Percentiles rank a stretch among this genome's conserved stretches.
phyloP scores from a whole-genome alignment of 1,284 basidiomycete species.

The Agaricales sp. region DNA sequence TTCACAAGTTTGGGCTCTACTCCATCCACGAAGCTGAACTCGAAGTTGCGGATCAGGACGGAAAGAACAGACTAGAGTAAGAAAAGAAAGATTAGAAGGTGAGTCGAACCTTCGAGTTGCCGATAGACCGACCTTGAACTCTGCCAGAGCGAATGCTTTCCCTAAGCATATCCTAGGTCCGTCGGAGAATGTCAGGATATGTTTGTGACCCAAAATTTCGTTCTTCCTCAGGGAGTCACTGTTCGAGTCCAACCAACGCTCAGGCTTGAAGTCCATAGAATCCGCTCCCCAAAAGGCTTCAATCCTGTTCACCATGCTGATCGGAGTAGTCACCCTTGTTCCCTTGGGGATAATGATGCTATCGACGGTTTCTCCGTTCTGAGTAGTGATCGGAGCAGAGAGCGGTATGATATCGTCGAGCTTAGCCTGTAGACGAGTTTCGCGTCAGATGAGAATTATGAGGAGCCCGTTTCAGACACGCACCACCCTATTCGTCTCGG shows the following conservation, averaged over 20 bases:
- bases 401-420: slow-evolving; percentile 48
- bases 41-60: slow-evolving; percentile 18
- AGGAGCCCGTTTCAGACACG: slow-evolving; percentile 15
- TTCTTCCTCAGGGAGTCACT: slow-evolving; percentile 18
- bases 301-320: slow-evolving; percentile 34
- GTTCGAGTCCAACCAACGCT: slow-evolving; percentile 24
- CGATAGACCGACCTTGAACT: slow-evolving; percentile 32
- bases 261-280: slow-evolving; percentile 27
- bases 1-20: slow-evolving; percentile 13
- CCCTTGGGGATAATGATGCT: slow-evolving; percentile 36
- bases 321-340: slow-evolving; percentile 27
- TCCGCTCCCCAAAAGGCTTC: slow-evolving; percentile 35
- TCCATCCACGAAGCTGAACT: slow-evolving; percentile 16
- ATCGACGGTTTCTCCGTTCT: slow-evolving; percentile 25
- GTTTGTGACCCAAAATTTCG: slow-evolving; percentile 28
- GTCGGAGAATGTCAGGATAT: slow-evolving; percentile 29
- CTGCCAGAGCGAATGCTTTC: slow-evolving; percentile 27
- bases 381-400: slow-evolving; percentile 26
- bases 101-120: not conserved
- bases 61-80: slow-evolving; percentile 15
- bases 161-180: slow-evolving; percentile 32
- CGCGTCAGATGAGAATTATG: slow-evolving; percentile 11
- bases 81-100: not conserved
- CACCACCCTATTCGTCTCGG: slow-evolving; percentile 29
- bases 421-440: slow-evolving; percentile 19